phyloP scores from a whole-genome alignment of 1,139 yeast species.

The Tardiomyces depauwii region DNA sequence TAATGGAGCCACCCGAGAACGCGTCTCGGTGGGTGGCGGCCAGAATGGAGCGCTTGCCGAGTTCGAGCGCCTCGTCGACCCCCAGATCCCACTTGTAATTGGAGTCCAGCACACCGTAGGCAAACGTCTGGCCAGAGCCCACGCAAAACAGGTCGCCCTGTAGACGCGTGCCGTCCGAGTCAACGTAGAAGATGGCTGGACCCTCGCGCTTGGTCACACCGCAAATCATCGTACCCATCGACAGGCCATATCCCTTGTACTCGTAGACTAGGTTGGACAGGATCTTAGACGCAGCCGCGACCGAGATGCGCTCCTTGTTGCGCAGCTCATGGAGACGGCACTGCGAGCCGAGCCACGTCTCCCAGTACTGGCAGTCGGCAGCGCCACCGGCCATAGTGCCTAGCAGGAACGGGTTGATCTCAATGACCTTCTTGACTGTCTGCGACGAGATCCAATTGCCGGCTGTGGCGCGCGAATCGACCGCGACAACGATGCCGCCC shows the following conservation, averaged over 20 bases:
- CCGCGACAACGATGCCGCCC: slow-evolving; percentile 94
- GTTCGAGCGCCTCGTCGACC: slow-evolving; percentile 85
- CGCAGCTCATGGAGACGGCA: slow-evolving; percentile 91
- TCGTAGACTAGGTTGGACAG: slow-evolving; percentile 81
- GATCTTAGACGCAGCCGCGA: slow-evolving; percentile 94
- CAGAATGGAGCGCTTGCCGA: slow-evolving; percentile 90
- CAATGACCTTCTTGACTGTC: slow-evolving; percentile 93
- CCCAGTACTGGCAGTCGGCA: slow-evolving; percentile 99
- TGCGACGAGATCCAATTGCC: slow-evolving; percentile 98
- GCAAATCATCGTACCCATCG: slow-evolving; percentile 99
- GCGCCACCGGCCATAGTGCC: slow-evolving; percentile 99
- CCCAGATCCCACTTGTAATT: slow-evolving; percentile 82
- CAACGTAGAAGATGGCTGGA: slow-evolving; percentile 91
- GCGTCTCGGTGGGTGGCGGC: slow-evolving; percentile 99
- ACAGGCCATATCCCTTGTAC: slow-evolving; percentile 96
- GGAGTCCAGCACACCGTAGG: slow-evolving; percentile 96
- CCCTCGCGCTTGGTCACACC: slow-evolving; percentile 94
- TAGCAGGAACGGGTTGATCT: slow-evolving; percentile 85
- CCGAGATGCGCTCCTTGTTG: slow-evolving; percentile 89
- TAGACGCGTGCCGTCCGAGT: slow-evolving; percentile 92
- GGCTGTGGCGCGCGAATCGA: slow-evolving; percentile 97
- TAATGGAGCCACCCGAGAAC: slow-evolving; percentile 93
- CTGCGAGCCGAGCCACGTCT: slow-evolving; percentile 96
- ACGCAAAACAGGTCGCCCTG: slow-evolving; percentile 95
- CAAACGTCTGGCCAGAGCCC: slow-evolving; percentile 98